Conservation (phyloP, 1,284 basidiomycete species). For the Microbotryomycetes sp. region DNA sequence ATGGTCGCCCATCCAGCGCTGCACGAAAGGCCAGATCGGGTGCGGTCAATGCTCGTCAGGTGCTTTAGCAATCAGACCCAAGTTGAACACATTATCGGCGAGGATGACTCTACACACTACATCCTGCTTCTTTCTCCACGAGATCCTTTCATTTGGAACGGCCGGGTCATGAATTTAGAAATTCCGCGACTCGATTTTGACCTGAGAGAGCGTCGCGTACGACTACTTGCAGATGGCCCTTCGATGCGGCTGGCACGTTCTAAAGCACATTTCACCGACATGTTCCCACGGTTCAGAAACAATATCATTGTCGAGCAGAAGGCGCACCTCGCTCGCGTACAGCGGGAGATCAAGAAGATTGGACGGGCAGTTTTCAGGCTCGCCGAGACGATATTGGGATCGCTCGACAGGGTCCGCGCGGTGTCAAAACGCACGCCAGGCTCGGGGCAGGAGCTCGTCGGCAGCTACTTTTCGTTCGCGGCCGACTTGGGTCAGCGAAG, state of each 20-base stretch:
- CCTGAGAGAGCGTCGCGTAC: conserved; percentile 70
- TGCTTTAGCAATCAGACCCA: conserved; percentile 55
- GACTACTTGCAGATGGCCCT: conserved; percentile 81
- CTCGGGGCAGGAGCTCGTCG: conserved; percentile 67
- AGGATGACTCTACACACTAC: conserved; percentile 51
- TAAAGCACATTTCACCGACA: conserved; percentile 67
- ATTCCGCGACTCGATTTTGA: conserved; percentile 67
- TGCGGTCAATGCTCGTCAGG: conserved; percentile 73
- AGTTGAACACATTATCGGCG: conserved; percentile 47
- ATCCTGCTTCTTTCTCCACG: conserved; percentile 80
- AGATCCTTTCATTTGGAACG: conserved; percentile 88
- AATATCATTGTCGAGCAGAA: conserved; percentile 72
- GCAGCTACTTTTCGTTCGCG: conserved; percentile 96
- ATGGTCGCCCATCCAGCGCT: conserved; percentile 80
- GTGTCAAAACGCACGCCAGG: conserved; percentile 48
- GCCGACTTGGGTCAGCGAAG: conserved; percentile 81
- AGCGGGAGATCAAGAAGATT: conserved; percentile 84
- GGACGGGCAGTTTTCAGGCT: conserved; percentile 78
- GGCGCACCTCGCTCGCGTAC: conserved; percentile 83
- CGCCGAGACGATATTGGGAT: conserved; percentile 86
- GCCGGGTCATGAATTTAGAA: conserved; percentile 61
- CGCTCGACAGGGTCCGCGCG: conserved; percentile 68
- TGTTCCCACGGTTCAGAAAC: conserved; percentile 48
- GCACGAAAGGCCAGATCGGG: conserved; percentile 69
- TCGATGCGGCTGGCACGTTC: conserved; percentile 65